These are phyloP conservation scores for Hypoxylon sp. DNA, from an alignment of 2,329 filamentous ascomycete species.

Conservation along the genomic window DNA sequence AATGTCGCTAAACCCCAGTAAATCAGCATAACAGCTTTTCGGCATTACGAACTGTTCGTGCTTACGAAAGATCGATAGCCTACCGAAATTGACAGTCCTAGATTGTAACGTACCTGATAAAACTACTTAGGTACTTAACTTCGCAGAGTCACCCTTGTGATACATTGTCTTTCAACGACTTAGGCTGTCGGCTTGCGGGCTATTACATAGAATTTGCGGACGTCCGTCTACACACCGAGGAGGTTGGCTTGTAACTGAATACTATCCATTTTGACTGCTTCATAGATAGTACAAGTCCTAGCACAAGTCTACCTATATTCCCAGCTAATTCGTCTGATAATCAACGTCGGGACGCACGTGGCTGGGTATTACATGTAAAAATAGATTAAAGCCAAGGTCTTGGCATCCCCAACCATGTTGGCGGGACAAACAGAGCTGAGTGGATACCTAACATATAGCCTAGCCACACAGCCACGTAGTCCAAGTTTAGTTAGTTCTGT, in stretches of 20 bases:
- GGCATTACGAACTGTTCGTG: background rate
- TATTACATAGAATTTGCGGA: background rate
- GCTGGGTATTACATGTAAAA: conserved; percentile 27
- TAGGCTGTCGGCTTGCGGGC: background rate
- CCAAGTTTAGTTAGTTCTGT: conserved; percentile 9
- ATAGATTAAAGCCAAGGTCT: conserved; percentile 38
- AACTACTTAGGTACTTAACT: background rate
- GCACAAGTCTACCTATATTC: background rate
- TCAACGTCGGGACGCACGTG: conserved; percentile 19
- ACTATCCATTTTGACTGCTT: background rate
- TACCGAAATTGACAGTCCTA: background rate
- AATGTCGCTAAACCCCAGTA: background rate
- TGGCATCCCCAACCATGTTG: conserved; percentile 39
- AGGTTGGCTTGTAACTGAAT: conserved; percentile 2
- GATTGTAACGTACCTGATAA: conserved; percentile 6
- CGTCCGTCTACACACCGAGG: background rate
- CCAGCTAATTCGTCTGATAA: conserved; percentile 8
- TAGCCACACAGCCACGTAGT: conserved; percentile 35
- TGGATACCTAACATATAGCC: background rate
- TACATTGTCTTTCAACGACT: conserved; percentile 1
- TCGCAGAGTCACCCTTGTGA: background rate
- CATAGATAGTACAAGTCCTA: background rate
- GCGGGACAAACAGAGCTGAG: conserved; percentile 20
- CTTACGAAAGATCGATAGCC: conserved; percentile 1
- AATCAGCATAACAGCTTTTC: background rate